phyloP scores from a whole-genome alignment of 495 filamentous ascomycete genomes.

The Xylaria palmicola region DNA sequence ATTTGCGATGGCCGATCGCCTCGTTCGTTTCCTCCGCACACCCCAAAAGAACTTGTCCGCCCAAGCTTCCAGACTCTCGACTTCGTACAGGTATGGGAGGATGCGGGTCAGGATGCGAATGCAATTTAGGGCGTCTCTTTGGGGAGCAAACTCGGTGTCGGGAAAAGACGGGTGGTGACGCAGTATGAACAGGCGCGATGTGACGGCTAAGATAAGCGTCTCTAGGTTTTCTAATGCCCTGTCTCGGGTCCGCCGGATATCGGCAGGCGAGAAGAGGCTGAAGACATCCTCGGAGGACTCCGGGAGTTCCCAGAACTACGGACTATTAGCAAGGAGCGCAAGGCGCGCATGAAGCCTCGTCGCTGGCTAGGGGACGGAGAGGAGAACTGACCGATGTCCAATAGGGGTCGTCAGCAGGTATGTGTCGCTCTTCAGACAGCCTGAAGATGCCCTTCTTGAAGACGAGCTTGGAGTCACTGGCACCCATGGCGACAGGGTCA shows the following conservation, averaged over 20 bases:
- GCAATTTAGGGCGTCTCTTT: slow-evolving; percentile 88
- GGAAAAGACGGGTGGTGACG: slow-evolving; percentile 89
- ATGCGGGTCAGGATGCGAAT: slow-evolving; percentile 88
- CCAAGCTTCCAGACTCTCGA: slow-evolving; percentile 81
- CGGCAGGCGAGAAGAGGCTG: slow-evolving; percentile 88
- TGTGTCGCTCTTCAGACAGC: slow-evolving; percentile 85
- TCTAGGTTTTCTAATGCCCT: slow-evolving; percentile 85
- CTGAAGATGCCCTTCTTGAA: slow-evolving; percentile 99
- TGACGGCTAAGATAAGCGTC: slow-evolving; percentile 79
- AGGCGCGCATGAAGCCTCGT: background rate
- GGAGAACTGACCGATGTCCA: slow-evolving; percentile 76
- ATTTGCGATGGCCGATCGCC: slow-evolving; percentile 51
- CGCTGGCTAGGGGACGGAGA: background rate
- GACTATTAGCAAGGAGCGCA: slow-evolving; percentile 9
- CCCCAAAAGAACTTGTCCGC: slow-evolving; percentile 93
- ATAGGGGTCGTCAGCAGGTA: slow-evolving; percentile 85
- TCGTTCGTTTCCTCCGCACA: slow-evolving; percentile 60
- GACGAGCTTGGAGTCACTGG: slow-evolving; percentile 97
- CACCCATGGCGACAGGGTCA: slow-evolving; percentile 67
- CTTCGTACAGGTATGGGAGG: slow-evolving; percentile 90
- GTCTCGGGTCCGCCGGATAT: slow-evolving; percentile 90
- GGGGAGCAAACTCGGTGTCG: slow-evolving; percentile 83
- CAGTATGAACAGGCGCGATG: slow-evolving; percentile 74
- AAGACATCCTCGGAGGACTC: slow-evolving; percentile 96
- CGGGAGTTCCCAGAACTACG: slow-evolving; percentile 95